A percentile compares a stretch with the other conserved stretches of the same genome.
Conservation (phyloP, 2,329 filamentous ascomycete genomes). For the Zasmidium angulare region DNA sequence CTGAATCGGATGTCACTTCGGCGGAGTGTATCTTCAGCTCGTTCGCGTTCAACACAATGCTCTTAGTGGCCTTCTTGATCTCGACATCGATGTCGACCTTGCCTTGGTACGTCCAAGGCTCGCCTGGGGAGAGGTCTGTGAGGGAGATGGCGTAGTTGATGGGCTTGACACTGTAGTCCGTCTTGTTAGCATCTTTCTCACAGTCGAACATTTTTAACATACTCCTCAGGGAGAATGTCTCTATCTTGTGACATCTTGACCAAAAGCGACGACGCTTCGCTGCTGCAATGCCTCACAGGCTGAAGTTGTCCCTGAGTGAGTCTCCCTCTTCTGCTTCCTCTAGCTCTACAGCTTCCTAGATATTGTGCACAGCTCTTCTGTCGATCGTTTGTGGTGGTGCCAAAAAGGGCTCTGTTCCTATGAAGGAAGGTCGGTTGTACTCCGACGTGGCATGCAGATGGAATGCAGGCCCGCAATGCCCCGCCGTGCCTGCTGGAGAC, state of each 20-base stretch:
- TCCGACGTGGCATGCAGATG: background rate
- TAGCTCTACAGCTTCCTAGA: background rate
- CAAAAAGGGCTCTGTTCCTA: too few species aligned
- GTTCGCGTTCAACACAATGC: conserved; percentile 81
- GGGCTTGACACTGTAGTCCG: conserved; percentile 67
- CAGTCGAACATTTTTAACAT: conserved; percentile 20
- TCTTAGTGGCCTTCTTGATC: conserved; percentile 68
- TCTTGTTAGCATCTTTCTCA: background rate
- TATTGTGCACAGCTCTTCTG: background rate
- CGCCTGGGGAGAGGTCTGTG: conserved; percentile 70
- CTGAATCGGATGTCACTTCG: conserved; percentile 60
- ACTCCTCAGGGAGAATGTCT: conserved; percentile 48
- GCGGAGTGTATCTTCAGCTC: conserved; percentile 74
- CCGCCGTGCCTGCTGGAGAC: background rate
- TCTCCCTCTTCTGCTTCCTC: background rate
- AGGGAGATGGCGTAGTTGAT: conserved; percentile 83
- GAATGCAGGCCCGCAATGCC: background rate
- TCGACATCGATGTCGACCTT: conserved; percentile 76
- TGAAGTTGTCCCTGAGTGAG: background rate
- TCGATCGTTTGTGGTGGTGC: too few species aligned
- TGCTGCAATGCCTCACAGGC: conserved; percentile 27
- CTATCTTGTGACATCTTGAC: conserved; percentile 48
- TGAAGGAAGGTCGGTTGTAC: background rate
- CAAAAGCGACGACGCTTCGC: conserved; percentile 30
- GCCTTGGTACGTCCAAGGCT: conserved; percentile 80